phyloP scores from a whole-genome alignment of 441 rosid genomes.

The Melastoma candidum region DNA sequence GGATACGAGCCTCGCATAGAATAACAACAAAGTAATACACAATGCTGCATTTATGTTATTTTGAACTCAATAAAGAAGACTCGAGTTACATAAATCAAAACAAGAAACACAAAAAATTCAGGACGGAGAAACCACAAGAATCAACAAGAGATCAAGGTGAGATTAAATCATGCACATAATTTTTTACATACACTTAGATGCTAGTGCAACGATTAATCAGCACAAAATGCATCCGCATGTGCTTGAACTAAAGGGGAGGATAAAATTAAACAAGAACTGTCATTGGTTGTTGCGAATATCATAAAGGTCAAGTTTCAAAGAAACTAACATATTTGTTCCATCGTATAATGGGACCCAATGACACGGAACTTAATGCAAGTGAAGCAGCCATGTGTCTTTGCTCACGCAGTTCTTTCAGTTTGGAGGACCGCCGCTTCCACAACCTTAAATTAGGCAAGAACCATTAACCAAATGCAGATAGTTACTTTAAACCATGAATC shows the following conservation, averaged over 20 bases:
- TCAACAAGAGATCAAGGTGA: too few species aligned
- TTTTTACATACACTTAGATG: too few species aligned
- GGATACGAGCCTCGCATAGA: too few species aligned
- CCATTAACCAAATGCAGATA: slow-evolving; percentile 6
- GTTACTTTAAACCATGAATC: slow-evolving; percentile 1
- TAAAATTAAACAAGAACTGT: too few species aligned
- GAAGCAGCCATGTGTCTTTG: slow-evolving; percentile 58
- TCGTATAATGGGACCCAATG: slow-evolving; percentile 70
- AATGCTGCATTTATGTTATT: too few species aligned
- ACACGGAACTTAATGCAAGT: slow-evolving; percentile 65
- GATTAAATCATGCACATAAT: too few species aligned
- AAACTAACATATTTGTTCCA: slow-evolving; percentile 49
- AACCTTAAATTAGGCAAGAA: slow-evolving; percentile 30
- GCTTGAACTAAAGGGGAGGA: too few species aligned
- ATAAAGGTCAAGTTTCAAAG: slow-evolving; percentile 5
- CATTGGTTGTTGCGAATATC: too few species aligned
- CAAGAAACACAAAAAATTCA: slow-evolving; percentile 1
- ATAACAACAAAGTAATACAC: too few species aligned
- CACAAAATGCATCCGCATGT: too few species aligned
- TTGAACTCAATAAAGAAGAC: neutral
- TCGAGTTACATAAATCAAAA: neutral
- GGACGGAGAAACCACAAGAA: neutral
- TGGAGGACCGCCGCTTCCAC: slow-evolving; percentile 74
- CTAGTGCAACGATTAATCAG: too few species aligned
- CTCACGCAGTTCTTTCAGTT: slow-evolving; percentile 48